Percentiles rank a stretch among this genome's conserved stretches.
These are phyloP conservation scores for Pestalotiopsis sp. DNA, from an alignment of 2,329 filamentous ascomycete species.

Conservation along the genomic window DNA sequence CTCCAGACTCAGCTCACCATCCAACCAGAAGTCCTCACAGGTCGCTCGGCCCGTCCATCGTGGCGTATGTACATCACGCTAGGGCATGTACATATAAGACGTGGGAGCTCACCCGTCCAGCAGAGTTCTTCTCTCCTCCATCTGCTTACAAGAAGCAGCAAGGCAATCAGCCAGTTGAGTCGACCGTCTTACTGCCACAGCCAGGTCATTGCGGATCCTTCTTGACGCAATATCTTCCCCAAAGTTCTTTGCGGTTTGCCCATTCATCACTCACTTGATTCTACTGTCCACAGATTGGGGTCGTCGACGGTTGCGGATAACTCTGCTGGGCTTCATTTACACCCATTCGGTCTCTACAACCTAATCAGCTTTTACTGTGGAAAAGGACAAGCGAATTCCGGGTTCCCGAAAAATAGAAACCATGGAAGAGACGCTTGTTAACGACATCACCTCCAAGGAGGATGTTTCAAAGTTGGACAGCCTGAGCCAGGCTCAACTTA, in stretches of 20 bases:
- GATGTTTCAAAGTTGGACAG: conserved; percentile 27
- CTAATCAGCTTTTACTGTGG: too few species aligned
- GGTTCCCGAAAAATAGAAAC: not conserved
- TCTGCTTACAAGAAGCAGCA: conserved; percentile 2
- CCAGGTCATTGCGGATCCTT: not conserved
- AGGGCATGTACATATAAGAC: not conserved
- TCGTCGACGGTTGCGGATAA: too few species aligned
- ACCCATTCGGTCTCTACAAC: too few species aligned
- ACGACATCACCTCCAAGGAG: conserved; percentile 27
- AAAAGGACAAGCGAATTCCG: not conserved
- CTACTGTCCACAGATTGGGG: too few species aligned
- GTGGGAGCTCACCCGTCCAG: not conserved
- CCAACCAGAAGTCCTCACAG: not conserved
- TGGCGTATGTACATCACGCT: not conserved
- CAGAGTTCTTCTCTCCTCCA: conserved; percentile 6
- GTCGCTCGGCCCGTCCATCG: not conserved
- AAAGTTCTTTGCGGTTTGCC: not conserved
- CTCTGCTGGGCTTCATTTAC: too few species aligned
- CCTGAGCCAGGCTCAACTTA: conserved; percentile 69
- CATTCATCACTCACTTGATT: too few species aligned
- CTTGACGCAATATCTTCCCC: not conserved
- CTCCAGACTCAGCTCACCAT: not conserved
- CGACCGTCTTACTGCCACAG: not conserved
- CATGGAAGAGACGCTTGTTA: conserved; percentile 32
- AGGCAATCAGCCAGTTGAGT: not conserved